Evolutionary conservation across 768 basidiomycete genomes (phyloP).

Genomic region (Lanmaoa rubissima): DNA sequence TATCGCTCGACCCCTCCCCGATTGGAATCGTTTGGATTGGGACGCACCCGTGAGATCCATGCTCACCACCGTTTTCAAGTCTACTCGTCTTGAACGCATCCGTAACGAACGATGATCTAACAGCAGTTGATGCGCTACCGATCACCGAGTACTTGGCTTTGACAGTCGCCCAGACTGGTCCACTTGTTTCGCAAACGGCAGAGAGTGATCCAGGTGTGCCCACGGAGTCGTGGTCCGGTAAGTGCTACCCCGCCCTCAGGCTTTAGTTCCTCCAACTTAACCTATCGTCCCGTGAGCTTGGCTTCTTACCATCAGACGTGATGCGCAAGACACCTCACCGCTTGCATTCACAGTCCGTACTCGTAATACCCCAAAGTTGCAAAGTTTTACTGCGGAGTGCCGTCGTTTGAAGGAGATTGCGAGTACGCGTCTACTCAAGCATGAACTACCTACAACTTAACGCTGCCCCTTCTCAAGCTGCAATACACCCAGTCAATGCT

Average conservation of each 20-base stretch:
- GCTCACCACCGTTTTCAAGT: slow-evolving; percentile 13
- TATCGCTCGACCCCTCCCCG: too few species aligned
- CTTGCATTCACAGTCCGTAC: slow-evolving; percentile 42
- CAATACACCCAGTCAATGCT: not conserved
- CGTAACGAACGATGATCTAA: not conserved
- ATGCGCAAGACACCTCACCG: slow-evolving; percentile 41
- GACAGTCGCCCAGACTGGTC: slow-evolving; percentile 53
- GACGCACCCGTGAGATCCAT: not conserved
- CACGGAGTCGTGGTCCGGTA: slow-evolving; percentile 40
- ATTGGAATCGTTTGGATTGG: not conserved
- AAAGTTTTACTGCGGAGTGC: slow-evolving; percentile 50
- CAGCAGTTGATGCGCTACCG: slow-evolving; percentile 36
- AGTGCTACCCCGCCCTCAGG: slow-evolving; percentile 1
- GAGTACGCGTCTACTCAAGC: slow-evolving; percentile 35
- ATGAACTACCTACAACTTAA: not conserved
- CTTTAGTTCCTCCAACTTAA: not conserved
- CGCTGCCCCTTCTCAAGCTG: slow-evolving; percentile 8
- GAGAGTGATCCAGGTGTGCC: slow-evolving; percentile 29
- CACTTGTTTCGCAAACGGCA: slow-evolving; percentile 33
- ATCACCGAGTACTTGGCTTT: slow-evolving; percentile 55
- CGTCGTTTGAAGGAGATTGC: slow-evolving; percentile 52
- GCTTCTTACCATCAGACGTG: slow-evolving; percentile 46
- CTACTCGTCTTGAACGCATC: slow-evolving; percentile 16
- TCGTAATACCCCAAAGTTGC: slow-evolving; percentile 47
- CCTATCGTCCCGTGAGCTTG: slow-evolving; percentile 41